Conservation (phyloP, 805 yeast species). For the Nakazawaea wyomingensis region DNA sequence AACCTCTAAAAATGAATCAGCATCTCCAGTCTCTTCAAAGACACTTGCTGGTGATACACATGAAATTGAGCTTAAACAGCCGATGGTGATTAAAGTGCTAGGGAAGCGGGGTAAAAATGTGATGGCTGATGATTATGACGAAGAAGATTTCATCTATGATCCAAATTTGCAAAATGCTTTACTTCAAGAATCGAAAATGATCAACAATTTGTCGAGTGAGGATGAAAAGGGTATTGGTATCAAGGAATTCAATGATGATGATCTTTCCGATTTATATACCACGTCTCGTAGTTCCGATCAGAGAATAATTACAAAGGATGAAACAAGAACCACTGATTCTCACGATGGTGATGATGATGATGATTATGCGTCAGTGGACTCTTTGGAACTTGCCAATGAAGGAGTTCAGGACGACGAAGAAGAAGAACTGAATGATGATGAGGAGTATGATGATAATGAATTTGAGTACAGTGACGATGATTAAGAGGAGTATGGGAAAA, state of each 20-base stretch:
- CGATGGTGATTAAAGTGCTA: conserved; percentile 6
- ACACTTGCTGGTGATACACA: too few species aligned
- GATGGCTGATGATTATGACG: neutral
- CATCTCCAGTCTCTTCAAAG: too few species aligned
- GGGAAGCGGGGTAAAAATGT: neutral
- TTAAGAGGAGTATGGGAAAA: too few species aligned
- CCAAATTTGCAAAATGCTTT: conserved; percentile 1
- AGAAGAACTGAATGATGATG: conserved; percentile 14
- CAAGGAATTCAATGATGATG: neutral
- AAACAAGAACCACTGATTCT: too few species aligned
- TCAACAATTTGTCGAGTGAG: too few species aligned
- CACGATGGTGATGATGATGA: conserved; percentile 7
- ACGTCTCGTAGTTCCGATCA: conserved; percentile 8
- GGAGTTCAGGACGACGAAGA: conserved; percentile 2
- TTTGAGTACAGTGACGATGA: conserved; percentile 37
- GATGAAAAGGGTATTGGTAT: too few species aligned
- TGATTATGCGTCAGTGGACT: conserved; percentile 9
- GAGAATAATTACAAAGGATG: conserved; percentile 18
- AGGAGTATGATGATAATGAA: conserved; percentile 32
- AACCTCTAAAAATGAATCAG: too few species aligned
- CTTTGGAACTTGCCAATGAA: conserved; percentile 11
- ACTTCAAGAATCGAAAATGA: neutral
- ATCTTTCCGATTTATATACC: conserved; percentile 9
- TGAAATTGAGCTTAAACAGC: too few species aligned
- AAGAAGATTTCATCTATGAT: conserved; percentile 7